Base-by-base conservation (phyloP, 768 basidiomycete species). In the Phylloporus arenicola region DNA sequence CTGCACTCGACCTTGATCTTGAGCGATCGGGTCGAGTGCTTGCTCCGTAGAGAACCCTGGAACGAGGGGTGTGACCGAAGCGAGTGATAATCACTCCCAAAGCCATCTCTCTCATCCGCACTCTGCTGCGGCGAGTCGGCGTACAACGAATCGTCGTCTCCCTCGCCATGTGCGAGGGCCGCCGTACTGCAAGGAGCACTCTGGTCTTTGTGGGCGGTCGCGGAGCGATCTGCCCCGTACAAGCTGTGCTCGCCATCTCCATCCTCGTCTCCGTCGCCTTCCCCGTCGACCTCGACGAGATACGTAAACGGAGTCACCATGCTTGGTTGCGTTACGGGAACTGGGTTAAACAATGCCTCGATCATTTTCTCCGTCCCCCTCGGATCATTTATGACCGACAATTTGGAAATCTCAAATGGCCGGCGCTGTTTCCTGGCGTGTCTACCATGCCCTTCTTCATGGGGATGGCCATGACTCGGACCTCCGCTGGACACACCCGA, bases 261-360 rank as follows among this genome's bases (percentile, higher is more conserved):
- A 3, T 61, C 41, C 41, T 42, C 37, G 11, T 38, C 56, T 0
- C 42, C 56, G 1, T 64, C 60, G 1, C 54, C 59, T 8, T 64
- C 58, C 10, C 47, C 65, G 31, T 57, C 57, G 13, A 51, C 53
- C 43, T 68, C 71, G 38, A 61, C 57, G 35, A 70, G 68, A 47
- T 69, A 72, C 7, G 72, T 73, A 53, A 73, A 72, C 5, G 71
- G 72, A 5, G 59, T 65, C 17, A 67, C 52, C 35, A 50, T 51
- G 30, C 22, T 44, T 1, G 48, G 52, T 5, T 56, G 56, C 2
- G 69, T 70, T 9, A 78, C 78, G 2, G 73, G 75, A 2, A 75
- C 74, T 2, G 88, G 88, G 57, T 91, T 91, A 63, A 91, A 91
- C 22, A 91, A 64, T 6, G 85, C 81, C 48, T 91, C 88, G 60